Conservation (phyloP, 2,329 filamentous ascomycete genomes). For the Penicillium rolfsii region DNA sequence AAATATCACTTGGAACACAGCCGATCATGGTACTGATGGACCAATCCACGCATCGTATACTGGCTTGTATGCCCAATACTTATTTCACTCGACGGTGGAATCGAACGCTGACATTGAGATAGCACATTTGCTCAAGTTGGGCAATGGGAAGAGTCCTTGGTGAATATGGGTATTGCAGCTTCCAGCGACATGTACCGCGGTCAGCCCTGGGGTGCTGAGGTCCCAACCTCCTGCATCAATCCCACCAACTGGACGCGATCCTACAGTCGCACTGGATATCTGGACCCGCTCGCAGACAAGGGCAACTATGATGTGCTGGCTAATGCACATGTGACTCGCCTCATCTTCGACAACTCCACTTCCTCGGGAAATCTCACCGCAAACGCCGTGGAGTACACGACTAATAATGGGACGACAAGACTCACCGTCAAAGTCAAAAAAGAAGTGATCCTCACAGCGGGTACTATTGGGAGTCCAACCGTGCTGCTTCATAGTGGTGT, state of each 20-base stretch:
- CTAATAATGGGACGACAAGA: conserved; percentile 33
- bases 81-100: background rate
- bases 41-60: conserved; percentile 35
- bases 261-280: conserved; percentile 41
- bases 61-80: conserved; percentile 26
- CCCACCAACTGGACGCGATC: conserved; percentile 42
- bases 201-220: conserved; percentile 36
- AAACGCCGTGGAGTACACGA: conserved; percentile 38
- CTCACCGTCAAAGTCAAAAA: conserved; percentile 32
- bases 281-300: conserved; percentile 38
- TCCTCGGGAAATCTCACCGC: conserved; percentile 33
- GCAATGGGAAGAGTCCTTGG: conserved; percentile 28
- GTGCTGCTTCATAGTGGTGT: conserved; percentile 65
- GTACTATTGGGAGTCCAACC: conserved; percentile 60
- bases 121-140: conserved; percentile 38
- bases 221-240: conserved; percentile 42
- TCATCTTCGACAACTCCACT: conserved; percentile 36
- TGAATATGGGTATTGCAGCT: conserved; percentile 31
- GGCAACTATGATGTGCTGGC: conserved; percentile 40
- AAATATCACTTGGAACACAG: conserved; percentile 31
- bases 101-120: conserved; percentile 14
- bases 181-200: conserved; percentile 39
- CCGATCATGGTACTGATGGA: conserved; percentile 27
- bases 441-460: conserved; percentile 47
- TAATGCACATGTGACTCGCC: conserved; percentile 37